A percentile compares a stretch with the other conserved stretches of the same genome.
These are phyloP conservation scores for Zizania latifolia DNA, from an alignment of 176 grass and related monocot genomes.

Conservation along the genomic window DNA sequence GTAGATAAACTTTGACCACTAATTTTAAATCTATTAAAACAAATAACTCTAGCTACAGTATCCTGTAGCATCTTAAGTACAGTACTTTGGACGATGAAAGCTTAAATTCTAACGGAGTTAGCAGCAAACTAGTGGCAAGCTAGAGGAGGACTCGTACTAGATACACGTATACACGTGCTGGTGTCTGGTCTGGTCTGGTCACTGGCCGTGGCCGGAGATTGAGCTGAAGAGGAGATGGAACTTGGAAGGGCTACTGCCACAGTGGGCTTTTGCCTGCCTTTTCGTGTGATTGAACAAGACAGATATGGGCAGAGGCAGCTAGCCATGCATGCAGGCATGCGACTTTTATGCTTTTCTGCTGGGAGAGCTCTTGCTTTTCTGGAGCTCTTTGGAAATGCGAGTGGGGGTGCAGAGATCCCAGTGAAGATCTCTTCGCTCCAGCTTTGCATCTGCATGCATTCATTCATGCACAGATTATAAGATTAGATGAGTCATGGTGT, in stretches of 20 bases:
- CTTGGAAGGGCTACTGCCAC: neutral
- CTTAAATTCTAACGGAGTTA: too few species aligned
- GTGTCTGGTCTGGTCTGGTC: constrained; percentile 9
- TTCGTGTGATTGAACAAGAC: constrained; percentile 48
- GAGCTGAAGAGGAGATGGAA: neutral
- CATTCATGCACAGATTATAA: neutral
- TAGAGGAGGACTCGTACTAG: neutral
- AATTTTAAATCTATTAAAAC: too few species aligned
- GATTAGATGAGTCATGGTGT: neutral
- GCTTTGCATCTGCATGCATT: neutral
- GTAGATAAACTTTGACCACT: too few species aligned
- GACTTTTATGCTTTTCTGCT: constrained; percentile 39
- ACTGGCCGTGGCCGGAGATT: neutral
- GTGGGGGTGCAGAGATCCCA: constrained; percentile 6
- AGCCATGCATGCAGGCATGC: constrained; percentile 32
- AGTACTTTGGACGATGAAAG: too few species aligned
- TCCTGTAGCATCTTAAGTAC: too few species aligned
- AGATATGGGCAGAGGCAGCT: constrained; percentile 24
- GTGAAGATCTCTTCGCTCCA: neutral
- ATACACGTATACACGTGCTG: constrained; percentile 25
- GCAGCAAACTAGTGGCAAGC: neutral
- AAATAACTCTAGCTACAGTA: too few species aligned
- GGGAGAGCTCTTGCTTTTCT: neutral
- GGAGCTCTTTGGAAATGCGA: constrained; percentile 23
- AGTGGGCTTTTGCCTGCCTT: constrained; percentile 30